phyloP scores from a whole-genome alignment of 768 basidiomycete genomes.

The Polyporus arcularius region DNA sequence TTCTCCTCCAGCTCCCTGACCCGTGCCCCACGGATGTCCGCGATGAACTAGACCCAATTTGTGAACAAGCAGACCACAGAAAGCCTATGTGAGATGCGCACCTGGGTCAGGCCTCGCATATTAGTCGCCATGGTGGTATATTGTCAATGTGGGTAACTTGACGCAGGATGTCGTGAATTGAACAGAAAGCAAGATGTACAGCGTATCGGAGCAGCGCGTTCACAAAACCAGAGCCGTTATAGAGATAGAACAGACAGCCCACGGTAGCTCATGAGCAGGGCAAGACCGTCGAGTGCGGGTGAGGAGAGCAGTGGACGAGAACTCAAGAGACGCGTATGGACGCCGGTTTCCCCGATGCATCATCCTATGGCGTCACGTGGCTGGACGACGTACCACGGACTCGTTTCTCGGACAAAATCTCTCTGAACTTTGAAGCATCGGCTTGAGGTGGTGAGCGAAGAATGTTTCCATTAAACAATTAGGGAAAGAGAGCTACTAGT shows the following conservation, averaged over 20 bases:
- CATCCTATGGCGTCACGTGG: no score
- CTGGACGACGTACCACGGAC: no score
- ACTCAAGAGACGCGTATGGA: background rate
- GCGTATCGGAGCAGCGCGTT: background rate
- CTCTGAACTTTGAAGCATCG: no score
- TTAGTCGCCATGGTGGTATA: slow-evolving; percentile 70
- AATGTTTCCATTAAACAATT: no score
- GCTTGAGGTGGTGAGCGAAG: no score
- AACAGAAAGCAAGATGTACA: background rate
- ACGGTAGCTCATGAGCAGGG: slow-evolving; percentile 11
- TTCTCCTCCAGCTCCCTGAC: slow-evolving; percentile 98
- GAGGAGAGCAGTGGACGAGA: background rate
- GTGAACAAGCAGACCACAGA: background rate
- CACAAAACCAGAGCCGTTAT: background rate
- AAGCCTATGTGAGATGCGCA: slow-evolving; percentile 34
- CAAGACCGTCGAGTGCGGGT: background rate
- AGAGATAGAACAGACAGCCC: background rate
- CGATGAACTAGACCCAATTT: slow-evolving; percentile 75
- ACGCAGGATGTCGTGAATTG: background rate
- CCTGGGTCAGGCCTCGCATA: slow-evolving; percentile 94
- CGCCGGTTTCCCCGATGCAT: background rate
- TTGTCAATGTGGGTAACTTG: slow-evolving; percentile 7
- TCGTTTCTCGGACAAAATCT: no score
- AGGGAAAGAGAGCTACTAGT: slow-evolving; percentile 1
- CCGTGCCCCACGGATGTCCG: slow-evolving; percentile 95